Base-by-base conservation (phyloP, 352 stramenopile species). In the Phytophthora europaea region DNA sequence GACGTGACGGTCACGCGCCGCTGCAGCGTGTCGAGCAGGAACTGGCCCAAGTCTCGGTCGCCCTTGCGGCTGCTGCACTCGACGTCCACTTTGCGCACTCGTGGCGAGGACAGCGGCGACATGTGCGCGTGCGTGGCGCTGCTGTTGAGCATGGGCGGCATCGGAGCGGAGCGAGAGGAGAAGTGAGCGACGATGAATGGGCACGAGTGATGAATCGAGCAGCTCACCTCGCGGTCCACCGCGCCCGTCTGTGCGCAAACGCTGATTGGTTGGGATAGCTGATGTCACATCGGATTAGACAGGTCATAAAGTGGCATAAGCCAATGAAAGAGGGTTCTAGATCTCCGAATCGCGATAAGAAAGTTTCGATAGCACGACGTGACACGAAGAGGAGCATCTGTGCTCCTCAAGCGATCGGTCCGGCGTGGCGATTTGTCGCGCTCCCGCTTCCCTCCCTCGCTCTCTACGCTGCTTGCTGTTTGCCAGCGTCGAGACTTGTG, bases 1-100 rank as follows among this genome's bases (percentile, higher is more conserved):
- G 81, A 88, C 61, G 65, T 51, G 64, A 86, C 55, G 9, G 70
- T 76, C 34, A 91, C 61, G 50, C 82, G 85, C 59, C 84, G 73
- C 48, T 81, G 83, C 52, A 84, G 65, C 6, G 67, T 70, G 61
- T 76, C 69, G 50, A 91, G 59, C 33, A 89, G 63, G 63, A 82
- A 64, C 45, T 70, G 71, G 23, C 72, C 74, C 3, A 90, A 16
- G 61, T 69, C 53, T 20, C 45, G 55, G 15, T 47, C 38, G 6
- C 3, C 10, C 18, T 47, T 47, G 10, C 47, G 59, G 15, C 26
- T 47, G 26, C 23, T 45, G 61, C 55, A 12, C n/a, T 54, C 59
- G 12, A 67, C 70, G 36, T 56, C 52, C 8, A 68, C 55, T 52
- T 67, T 74, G 54, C 28, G 54, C 13, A 58, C 70, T 22, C 75